Conservation (phyloP, 495 filamentous ascomycete genomes). For the Penicillium turbatum region DNA sequence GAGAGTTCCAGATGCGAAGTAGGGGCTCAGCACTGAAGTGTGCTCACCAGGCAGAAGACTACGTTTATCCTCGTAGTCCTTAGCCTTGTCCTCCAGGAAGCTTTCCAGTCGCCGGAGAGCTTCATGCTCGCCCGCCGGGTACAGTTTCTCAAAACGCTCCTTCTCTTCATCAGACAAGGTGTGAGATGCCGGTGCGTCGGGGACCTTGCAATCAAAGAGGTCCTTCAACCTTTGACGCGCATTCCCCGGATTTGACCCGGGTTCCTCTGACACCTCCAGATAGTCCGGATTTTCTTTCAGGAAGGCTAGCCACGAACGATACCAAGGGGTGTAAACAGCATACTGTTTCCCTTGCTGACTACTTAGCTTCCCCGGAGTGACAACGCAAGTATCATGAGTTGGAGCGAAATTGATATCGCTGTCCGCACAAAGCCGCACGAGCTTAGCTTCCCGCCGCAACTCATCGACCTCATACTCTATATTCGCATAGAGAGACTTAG, state of each 20-base stretch:
- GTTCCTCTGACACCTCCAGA: constrained; percentile 56
- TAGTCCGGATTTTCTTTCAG: constrained; percentile 63
- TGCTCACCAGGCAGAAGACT: constrained; percentile 56
- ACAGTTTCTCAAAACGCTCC: constrained; percentile 53
- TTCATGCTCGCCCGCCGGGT: constrained; percentile 79
- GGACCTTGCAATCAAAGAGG: constrained; percentile 63
- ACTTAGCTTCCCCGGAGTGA: constrained; percentile 62
- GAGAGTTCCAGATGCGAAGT: constrained; percentile 73
- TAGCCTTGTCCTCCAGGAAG: constrained; percentile 66
- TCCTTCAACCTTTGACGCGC: constrained; percentile 49
- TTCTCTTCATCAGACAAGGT: constrained; percentile 55
- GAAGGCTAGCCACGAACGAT: constrained; percentile 66
- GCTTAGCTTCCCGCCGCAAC: constrained; percentile 60
- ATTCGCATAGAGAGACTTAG: constrained; percentile 56
- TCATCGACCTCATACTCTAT: constrained; percentile 61
- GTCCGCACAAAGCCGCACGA: constrained; percentile 56
- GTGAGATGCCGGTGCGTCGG: constrained; percentile 62
- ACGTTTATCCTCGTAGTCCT: constrained; percentile 56
- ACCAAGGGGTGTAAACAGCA: constrained; percentile 82
- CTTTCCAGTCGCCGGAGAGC: constrained; percentile 59
- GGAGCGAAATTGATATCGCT: constrained; percentile 60
- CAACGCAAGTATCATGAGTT: constrained; percentile 77
- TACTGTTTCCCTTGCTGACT: constrained; percentile 72
- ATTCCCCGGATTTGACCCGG: constrained; percentile 54
- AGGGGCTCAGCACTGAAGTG: constrained; percentile 73